A percentile compares a stretch with the other conserved stretches of the same genome.
These are phyloP conservation scores for Pyrus pyrifolia DNA, from an alignment of 306 rosid species.

Conservation along the genomic window DNA sequence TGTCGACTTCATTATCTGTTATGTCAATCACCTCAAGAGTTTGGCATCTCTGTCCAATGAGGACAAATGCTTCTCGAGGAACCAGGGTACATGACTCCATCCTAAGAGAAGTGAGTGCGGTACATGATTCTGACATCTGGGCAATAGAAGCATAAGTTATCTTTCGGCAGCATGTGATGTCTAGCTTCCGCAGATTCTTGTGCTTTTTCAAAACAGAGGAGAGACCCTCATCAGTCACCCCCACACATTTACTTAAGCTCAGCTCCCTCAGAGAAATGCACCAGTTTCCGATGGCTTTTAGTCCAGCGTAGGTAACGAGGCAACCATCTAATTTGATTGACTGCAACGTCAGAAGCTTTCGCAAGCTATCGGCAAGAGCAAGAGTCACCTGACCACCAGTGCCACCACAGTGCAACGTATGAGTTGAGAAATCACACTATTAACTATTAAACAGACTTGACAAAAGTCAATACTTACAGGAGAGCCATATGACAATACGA, in stretches of 20 bases:
- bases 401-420: not conserved
- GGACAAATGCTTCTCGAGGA: conserved; percentile 57
- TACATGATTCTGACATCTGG: conserved; percentile 59
- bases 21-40: conserved; percentile 78
- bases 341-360: conserved; percentile 60
- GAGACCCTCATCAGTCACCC: conserved; percentile 78
- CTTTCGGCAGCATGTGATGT: conserved; percentile 86
- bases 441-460: not conserved
- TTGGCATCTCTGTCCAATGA: conserved; percentile 64
- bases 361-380: conserved; percentile 61
- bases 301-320: conserved; percentile 50
- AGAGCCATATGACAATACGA: conserved; percentile 61
- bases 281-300: conserved; percentile 71
- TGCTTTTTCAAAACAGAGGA: conserved; percentile 62
- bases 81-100: conserved; percentile 90
- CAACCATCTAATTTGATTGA: conserved; percentile 76
- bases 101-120: conserved; percentile 58
- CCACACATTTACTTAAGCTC: conserved; percentile 83
- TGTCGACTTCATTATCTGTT: conserved; percentile 84
- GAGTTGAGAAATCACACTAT: conserved; percentile 4
- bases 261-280: conserved; percentile 59
- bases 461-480: conserved; percentile 48
- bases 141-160: conserved; percentile 66
- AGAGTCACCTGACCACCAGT: conserved; percentile 61
- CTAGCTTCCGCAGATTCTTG: conserved; percentile 74